Evolutionary conservation across 1,284 basidiomycete genomes (phyloP), one percentile per base, ranked within the genome.

Genomic region (Papiliotrema fonsecae): DNA sequence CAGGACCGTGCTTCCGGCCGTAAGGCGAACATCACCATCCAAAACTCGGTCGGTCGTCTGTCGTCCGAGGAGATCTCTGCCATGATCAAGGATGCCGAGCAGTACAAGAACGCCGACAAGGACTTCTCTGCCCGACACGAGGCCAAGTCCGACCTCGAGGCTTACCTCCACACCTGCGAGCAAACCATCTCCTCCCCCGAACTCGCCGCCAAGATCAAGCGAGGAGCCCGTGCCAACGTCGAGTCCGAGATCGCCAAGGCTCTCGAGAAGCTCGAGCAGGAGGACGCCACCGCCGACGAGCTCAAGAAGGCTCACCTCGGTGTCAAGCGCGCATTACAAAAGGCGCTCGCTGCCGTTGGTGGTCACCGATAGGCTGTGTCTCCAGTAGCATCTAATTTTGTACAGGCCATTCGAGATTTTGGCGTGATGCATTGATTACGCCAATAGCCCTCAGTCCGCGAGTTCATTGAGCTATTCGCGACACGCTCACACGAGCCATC

Each of bases 71-170:
- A 97, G 81, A 97, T 96, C 61, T 88, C 92, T 67, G 88, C 93
- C 77, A 97, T 97, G 93, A 92, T 96, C 81, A 90, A 91, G 79
- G 90, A 96, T 70, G 92, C 92, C 52, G 91, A 96, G 76, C 86
- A 89, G 74, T 96, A 84, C 84, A 92, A 91, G 81, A 83, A 85
- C 73, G 88, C 88, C 49, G 93, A 97, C 84, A 91, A 89, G 79
- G 92, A 96, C 74, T 94, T 92, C 81, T 87, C 89, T 61, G 86
- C 91, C 54, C 87, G 87, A 62, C 92, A 96, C 74, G 91, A 97
- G 76, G 90, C 93, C 62, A 94, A 93, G 78, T 87, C 89, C 50
- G 91, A 94, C 75, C 84, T 97, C 55, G 93, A 97, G 79, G 84
- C 89, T 34, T 94, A 96, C 79, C 81, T 97, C 70, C 87, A 93